Conservation (phyloP, 2,329 filamentous ascomycete species). For the Fusarium sororula region DNA sequence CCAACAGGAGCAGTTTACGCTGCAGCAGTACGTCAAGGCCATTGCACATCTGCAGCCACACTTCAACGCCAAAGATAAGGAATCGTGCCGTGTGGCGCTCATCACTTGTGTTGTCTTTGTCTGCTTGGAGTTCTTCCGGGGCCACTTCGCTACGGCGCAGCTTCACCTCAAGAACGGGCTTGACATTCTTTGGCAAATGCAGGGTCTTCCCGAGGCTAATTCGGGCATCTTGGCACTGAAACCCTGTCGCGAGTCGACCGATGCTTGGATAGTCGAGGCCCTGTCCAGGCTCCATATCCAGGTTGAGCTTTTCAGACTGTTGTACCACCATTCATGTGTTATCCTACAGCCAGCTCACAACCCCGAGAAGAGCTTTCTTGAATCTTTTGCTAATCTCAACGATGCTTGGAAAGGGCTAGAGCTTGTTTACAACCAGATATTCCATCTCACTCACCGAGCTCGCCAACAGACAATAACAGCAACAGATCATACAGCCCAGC, state of each 20-base stretch:
- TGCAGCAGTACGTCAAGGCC: slow-evolving; percentile 51
- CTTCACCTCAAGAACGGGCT: slow-evolving; percentile 31
- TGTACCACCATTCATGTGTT: slow-evolving; percentile 23
- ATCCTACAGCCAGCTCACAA: slow-evolving; percentile 5
- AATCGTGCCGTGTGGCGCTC: slow-evolving; percentile 50
- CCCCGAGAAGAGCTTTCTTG: neutral
- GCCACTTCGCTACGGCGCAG: slow-evolving; percentile 32
- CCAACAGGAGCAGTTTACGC: slow-evolving; percentile 29
- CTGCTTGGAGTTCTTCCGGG: slow-evolving; percentile 30
- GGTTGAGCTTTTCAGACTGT: slow-evolving; percentile 36
- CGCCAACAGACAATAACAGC: slow-evolving; percentile 3
- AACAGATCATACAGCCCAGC: slow-evolving; percentile 5
- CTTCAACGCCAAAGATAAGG: slow-evolving; percentile 37
- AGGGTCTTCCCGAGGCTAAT: slow-evolving; percentile 47
- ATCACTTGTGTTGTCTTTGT: slow-evolving; percentile 41
- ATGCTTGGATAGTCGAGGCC: slow-evolving; percentile 55
- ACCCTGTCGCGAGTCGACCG: slow-evolving; percentile 41
- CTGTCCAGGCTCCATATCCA: slow-evolving; percentile 48
- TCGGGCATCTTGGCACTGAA: slow-evolving; percentile 16
- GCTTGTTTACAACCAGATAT: slow-evolving; percentile 35
- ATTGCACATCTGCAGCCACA: slow-evolving; percentile 50
- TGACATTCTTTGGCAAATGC: slow-evolving; percentile 49
- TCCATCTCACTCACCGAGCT: slow-evolving; percentile 26
- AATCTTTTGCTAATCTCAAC: slow-evolving; percentile 20
- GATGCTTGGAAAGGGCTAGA: slow-evolving; percentile 34